phyloP scores from a whole-genome alignment of 805 yeast species.

The Vanderwaltozyma polyspora region DNA sequence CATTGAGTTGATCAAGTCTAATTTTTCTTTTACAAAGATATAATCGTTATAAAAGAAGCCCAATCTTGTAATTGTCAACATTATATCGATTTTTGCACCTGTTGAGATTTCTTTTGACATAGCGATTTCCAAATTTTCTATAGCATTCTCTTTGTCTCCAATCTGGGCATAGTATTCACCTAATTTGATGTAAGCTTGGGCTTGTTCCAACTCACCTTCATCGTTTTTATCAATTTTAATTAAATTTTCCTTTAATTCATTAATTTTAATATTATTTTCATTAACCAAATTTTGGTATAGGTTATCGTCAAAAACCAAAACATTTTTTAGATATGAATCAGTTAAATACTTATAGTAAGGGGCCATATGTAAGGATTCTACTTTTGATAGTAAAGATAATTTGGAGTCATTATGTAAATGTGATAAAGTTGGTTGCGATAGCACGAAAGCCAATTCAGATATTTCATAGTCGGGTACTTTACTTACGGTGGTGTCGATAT shows the following conservation, averaged over 20 bases:
- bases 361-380: constrained; percentile 56
- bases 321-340: constrained; percentile 28
- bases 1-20: constrained; percentile 59
- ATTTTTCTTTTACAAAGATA: constrained; percentile 51
- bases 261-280: constrained; percentile 46
- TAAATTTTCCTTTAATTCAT: constrained; percentile 34
- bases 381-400: constrained; percentile 38
- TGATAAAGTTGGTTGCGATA: constrained; percentile 32
- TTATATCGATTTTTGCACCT: constrained; percentile 82
- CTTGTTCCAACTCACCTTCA: constrained; percentile 80
- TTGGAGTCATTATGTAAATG: constrained; percentile 27
- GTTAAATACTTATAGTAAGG: constrained; percentile 70
- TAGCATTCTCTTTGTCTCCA: constrained; percentile 69
- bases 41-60: constrained; percentile 86
- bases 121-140: constrained; percentile 56
- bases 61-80: constrained; percentile 69
- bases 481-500: constrained; percentile 20
- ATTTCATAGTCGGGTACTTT: constrained; percentile 73
- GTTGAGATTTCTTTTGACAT: constrained; percentile 71
- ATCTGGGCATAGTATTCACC: constrained; percentile 83
- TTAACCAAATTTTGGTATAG: constrained; percentile 40
- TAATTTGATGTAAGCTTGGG: constrained; percentile 63
- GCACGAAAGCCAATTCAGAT: constrained; percentile 67
- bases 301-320: constrained; percentile 46
- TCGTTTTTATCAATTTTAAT: constrained; percentile 41